Conservation (phyloP, 2,329 filamentous ascomycete species). For the Clarireedia sp. region DNA sequence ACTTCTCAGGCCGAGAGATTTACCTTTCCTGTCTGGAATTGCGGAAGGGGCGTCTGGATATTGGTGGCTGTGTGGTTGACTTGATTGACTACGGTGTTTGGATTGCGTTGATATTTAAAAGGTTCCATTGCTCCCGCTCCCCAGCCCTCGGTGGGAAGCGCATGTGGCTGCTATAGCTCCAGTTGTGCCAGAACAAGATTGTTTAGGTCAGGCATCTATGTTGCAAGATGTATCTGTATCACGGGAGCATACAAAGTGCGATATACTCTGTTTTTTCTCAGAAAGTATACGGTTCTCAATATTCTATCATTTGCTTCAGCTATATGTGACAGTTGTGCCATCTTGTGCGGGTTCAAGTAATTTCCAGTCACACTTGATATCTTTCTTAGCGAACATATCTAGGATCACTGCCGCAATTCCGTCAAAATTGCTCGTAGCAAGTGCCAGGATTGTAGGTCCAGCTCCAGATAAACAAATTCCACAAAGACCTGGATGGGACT, state of each 20-base stretch:
- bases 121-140: neutral
- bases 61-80: neutral
- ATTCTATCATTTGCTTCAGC: slow-evolving; percentile 13
- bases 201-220: neutral
- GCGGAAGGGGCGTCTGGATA: neutral
- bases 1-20: too few species aligned
- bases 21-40: neutral
- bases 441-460: slow-evolving; percentile 86
- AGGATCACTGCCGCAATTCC: slow-evolving; percentile 77
- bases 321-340: slow-evolving; percentile 27
- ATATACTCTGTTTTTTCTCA: neutral
- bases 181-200: neutral
- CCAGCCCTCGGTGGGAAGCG: neutral
- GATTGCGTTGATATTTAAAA: neutral
- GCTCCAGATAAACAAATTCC: slow-evolving; percentile 94
- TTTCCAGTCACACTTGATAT: slow-evolving; percentile 78
- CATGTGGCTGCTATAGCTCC: neutral
- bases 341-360: slow-evolving; percentile 82
- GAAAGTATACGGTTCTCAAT: neutral
- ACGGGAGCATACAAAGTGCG: too few species aligned
- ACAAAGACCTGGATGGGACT: slow-evolving; percentile 76
- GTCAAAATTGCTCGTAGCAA: slow-evolving; percentile 86
- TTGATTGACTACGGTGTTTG: neutral
- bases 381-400: slow-evolving; percentile 59
- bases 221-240: neutral